Base-by-base conservation (phyloP, 768 basidiomycete genomes). In the Steccherinum ochraceum region DNA sequence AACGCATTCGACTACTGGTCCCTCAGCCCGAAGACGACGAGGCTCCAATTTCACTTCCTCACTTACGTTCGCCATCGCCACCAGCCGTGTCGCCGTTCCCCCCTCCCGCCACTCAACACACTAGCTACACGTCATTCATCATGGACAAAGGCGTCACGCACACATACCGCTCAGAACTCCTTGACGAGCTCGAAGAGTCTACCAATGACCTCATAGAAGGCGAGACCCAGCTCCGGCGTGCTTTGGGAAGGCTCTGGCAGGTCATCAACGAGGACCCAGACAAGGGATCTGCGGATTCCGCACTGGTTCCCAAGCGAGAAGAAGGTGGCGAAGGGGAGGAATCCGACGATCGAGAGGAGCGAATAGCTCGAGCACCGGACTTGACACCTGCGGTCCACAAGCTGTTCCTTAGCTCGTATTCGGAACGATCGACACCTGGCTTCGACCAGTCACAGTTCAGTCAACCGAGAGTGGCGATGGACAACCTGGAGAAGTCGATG, bases 191-290 rank as follows among this genome's bases (percentile, higher is more conserved):
- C 12, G 88, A 91, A 56, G 72, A 85, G 46, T 83, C 89, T 12
- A 90, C 89, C 10, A 90, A 89, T 61, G 81, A 80, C 41, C 78
- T 93, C 42, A 86, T 93, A 44, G 88, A 92, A 68, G 89, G 88
- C 18, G 91, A 93, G 63, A 81, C 81, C 19, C 73, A 73, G 3
- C 73, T 93, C 69, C 75, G 80, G 56, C 77, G 79, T 49, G 89
- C 91, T 3, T 67, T 93, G 40, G 91, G 91, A 24, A 70, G 84
- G 58, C 67, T 92, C 23, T 90, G 89, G 89, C 83, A 89, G 55
- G 88, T 80, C 40, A 80, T 92, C 66, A 80, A 78, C 56, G 87
- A 90, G 62, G 82, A 85, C 53, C 75, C 81, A 0, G 78, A 80
- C 52, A 66, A 67, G 24, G 53, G 50, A 27, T 52, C 56, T 49